phyloP scores from a whole-genome alignment of 73 alveolate genomes.

The Durusdinium trenchii region DNA sequence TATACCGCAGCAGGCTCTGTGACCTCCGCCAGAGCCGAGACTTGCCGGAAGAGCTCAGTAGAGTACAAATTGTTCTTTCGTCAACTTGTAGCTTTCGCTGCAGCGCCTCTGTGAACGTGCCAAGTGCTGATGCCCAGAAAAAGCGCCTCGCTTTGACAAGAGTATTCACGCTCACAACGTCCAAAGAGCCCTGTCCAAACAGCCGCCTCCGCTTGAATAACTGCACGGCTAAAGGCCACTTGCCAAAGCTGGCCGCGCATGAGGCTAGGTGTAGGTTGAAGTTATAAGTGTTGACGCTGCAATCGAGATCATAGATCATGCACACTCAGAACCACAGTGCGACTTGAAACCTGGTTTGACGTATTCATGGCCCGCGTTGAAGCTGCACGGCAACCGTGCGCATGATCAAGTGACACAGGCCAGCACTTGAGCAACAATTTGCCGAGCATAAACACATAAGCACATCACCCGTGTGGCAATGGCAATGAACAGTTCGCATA shows the following conservation, averaged over 20 bases:
- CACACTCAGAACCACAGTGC: background rate
- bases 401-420: no score
- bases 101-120: background rate
- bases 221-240: background rate
- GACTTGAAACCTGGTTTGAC: no score
- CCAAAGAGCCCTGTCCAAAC: background rate
- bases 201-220: background rate
- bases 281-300: background rate
- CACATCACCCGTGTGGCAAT: no score
- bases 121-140: constrained; percentile 6
- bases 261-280: background rate
- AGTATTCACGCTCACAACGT: constrained; percentile 3
- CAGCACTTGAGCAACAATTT: no score
- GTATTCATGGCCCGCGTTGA: no score
- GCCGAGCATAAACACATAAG: no score
- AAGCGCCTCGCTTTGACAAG: background rate
- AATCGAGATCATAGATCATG: background rate
- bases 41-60: background rate
- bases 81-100: background rate
- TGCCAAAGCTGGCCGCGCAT: background rate
- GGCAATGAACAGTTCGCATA: no score
- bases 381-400: no score
- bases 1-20: background rate
- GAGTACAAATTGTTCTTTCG: background rate
- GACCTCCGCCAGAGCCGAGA: background rate